Percentiles rank a stretch among this genome's conserved stretches.
These are phyloP conservation scores for Daldinia decipiens DNA, from an alignment of 495 filamentous ascomycete genomes.

Conservation along the genomic window DNA sequence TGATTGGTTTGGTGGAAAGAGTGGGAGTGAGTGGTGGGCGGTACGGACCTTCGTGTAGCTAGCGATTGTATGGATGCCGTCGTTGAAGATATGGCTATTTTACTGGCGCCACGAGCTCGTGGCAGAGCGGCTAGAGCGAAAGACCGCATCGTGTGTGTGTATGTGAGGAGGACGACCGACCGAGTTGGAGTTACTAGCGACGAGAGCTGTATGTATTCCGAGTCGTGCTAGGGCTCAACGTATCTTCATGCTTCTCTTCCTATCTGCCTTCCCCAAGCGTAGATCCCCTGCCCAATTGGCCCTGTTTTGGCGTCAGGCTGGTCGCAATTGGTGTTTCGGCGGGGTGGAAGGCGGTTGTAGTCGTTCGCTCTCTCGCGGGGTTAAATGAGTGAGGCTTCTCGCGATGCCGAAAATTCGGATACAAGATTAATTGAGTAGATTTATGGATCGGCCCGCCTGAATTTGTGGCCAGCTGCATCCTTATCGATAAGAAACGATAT, in stretches of 20 bases:
- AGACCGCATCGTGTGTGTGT: slow-evolving; percentile 18
- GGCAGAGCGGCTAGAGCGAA: slow-evolving; percentile 30
- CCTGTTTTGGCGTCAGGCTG: neutral
- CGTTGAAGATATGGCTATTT: neutral
- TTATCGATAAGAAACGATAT: no score
- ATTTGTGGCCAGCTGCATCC: neutral
- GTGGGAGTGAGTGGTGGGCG: neutral
- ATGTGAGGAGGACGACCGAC: slow-evolving; percentile 1
- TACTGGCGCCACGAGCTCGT: slow-evolving; percentile 10
- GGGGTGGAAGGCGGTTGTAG: neutral
- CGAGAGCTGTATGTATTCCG: neutral
- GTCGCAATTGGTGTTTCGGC: slow-evolving; percentile 4
- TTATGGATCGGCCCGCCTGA: neutral
- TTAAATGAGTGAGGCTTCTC: slow-evolving; percentile 29
- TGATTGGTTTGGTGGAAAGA: no score
- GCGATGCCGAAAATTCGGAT: slow-evolving; percentile 27
- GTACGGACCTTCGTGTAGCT: slow-evolving; percentile 28
- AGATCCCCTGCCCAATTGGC: neutral
- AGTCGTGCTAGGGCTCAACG: neutral
- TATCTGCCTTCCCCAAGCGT: neutral
- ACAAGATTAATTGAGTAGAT: slow-evolving; percentile 4
- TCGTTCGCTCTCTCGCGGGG: slow-evolving; percentile 9
- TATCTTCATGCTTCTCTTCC: slow-evolving; percentile 18
- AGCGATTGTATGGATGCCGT: slow-evolving; percentile 6
- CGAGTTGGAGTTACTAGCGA: no score